Base-by-base conservation (phyloP, 129 eudicot genomes). In the Kitagawia praeruptora region DNA sequence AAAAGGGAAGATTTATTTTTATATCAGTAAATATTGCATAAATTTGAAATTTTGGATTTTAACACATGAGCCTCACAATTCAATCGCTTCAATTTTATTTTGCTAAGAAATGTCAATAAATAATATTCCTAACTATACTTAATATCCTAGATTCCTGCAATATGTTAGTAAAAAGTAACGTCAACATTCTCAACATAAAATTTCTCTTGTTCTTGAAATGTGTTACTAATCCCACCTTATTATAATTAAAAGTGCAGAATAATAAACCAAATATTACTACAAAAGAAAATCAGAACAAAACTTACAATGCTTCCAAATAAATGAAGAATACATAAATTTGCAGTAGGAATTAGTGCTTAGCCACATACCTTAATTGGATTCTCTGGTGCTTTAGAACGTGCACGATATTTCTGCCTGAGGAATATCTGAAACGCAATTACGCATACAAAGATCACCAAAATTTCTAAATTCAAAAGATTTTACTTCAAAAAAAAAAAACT, bases 381-480 rank as follows among this genome's bases (percentile, higher is more conserved):
- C 79, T 95, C 99, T 10, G 96, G 97, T 56, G 99, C 97, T 82
- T 87, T 90, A 73, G 99, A 92, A 72, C 96, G 90, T 77, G 93
- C 78, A 27, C 96, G 97, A 79, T 95, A 92, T 92, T 95, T 95
- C 89, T 90, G 96, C 85, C 99, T 89, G 49, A 95, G 95, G 54
- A 95, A 95, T 27, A 95, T 95, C 99, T 95, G 93, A 41, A 49
- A 78, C 45, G 39, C 67, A 80, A 70, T 70, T 27, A 64, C 39
- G 31, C 56, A 76, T 78, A 75, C 28, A 46, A 63, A 64, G n/a
- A 66, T 75, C 81, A 84, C 82, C 46, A 77, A 28, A 45, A 49
- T 48, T n/a, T 58, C 67, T n/a, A n/a, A 8, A 58, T 8, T 2
- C 31, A 58, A n/a, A 58, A 58, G 13, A 31, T 66, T 0, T 66